Base-by-base conservation (phyloP, 768 basidiomycete species). In the Kwoniella sp. region DNA sequence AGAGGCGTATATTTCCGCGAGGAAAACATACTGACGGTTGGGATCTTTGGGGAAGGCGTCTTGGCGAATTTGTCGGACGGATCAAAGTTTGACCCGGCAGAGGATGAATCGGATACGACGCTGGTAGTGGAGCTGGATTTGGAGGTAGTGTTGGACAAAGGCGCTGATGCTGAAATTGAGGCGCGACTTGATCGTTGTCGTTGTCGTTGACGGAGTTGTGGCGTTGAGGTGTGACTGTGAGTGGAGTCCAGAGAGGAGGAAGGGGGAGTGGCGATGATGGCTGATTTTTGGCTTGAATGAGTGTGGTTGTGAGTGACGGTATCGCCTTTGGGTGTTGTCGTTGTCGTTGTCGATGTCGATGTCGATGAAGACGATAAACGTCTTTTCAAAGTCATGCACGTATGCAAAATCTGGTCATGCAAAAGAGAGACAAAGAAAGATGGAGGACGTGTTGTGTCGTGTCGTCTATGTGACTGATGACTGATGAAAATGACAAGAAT, bases 1-100 rank as follows among this genome's bases (percentile, higher is more conserved):
- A 79, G 63, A 31, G 78, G 71, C 12, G 74, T 59, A 53, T 79
- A 79, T 64, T 77, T 79, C 20, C 78, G 65, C 41, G 75, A 69
- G 30, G 69, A 64, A 61, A 79, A 79, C 78, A 79, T 79, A 54
- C 45, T 67, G 60, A 63, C 47, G 29, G 55, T 55, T 8, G 51
- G 28, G 17, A 55, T 48, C 26, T 61, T 66, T 17, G 55, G 55
- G 41, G 63, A 67, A 20, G 65, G 59, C 59, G 65, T 66, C 28
- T 56, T 61, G 59, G 28, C 47, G 15, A 15, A 20, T 9, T 25
- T 45, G 0, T 28, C 37, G 47, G 12, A 12, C 25, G 45, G 61
- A 53, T 47, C 50, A 55, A 20, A 30, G 29, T 53, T 17, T n/a
- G 62, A 37, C 38, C 2, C n/a, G 31, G 45, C 7, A 13, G 41